phyloP scores from a whole-genome alignment of 345 rosid species.

The Linum usitatissimum region DNA sequence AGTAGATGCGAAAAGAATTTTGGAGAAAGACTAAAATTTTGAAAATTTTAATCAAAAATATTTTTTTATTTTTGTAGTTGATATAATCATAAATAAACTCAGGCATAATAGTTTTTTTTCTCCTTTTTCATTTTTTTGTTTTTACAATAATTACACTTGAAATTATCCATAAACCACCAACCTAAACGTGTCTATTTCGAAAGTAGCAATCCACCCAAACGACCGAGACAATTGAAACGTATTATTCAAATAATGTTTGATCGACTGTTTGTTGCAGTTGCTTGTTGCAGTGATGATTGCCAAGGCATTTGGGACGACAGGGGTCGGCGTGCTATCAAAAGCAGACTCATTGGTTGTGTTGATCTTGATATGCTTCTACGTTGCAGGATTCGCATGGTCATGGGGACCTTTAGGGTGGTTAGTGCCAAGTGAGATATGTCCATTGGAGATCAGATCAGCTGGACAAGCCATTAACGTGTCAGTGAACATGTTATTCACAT shows the following conservation, averaged over 20 bases:
- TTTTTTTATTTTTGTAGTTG: no score
- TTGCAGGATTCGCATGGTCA: conserved; percentile 53
- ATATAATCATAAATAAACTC: no score
- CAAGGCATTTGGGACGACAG: conserved; percentile 19
- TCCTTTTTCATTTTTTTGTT: no score
- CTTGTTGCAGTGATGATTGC: conserved; percentile 22
- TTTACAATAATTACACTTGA: background rate
- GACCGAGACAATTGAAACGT: no score
- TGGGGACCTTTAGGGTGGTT: conserved; percentile 60
- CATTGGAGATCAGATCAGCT: conserved; percentile 37
- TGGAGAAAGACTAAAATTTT: no score
- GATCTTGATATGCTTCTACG: conserved; percentile 27
- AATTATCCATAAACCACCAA: no score
- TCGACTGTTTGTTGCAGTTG: conserved; percentile 3
- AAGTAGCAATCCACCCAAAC: no score
- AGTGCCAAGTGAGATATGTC: conserved; percentile 43
- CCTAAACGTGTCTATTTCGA: no score
- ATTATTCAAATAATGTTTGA: no score
- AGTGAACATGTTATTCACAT: conserved; percentile 49
- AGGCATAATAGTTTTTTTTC: no score
- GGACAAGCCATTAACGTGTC: conserved; percentile 42
- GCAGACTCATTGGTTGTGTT: conserved; percentile 18
- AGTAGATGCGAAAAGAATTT: no score
- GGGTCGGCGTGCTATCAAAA: conserved; percentile 20
- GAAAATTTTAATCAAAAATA: no score